Conservation (phyloP, 805 yeast species). For the Candida silvicultrix region DNA sequence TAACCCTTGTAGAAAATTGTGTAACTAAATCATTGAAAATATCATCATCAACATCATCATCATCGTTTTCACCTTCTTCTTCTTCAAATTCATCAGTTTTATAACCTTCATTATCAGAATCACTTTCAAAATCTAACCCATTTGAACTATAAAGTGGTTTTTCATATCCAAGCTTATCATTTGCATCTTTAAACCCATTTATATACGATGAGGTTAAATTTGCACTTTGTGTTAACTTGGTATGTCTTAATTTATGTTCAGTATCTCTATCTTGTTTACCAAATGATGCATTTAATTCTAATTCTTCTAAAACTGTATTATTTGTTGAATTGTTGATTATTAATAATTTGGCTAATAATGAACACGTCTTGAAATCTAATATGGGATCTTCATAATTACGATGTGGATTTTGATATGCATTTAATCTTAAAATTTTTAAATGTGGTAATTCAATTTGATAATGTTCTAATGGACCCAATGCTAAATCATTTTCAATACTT, state of each 20-base stretch:
- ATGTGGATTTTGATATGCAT: neutral
- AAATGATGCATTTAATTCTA: conserved; percentile 17
- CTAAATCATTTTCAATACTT: conserved; percentile 2
- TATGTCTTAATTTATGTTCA: conserved; percentile 15
- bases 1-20: neutral
- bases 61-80: neutral
- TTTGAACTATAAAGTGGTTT: conserved; percentile 1
- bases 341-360: neutral
- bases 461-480: neutral
- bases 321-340: neutral
- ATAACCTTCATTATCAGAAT: neutral
- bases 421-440: conserved; percentile 7
- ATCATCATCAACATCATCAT: conserved; percentile 1
- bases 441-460: conserved; percentile 5
- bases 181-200: neutral
- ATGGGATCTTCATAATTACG: no score
- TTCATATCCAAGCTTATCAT: conserved; percentile 4
- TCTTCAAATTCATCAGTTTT: neutral
- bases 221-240: conserved; percentile 4
- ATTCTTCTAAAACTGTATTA: conserved; percentile 1
- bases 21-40: neutral
- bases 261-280: conserved; percentile 14
- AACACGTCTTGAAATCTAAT: neutral
- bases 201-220: conserved; percentile 2
- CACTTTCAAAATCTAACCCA: neutral